Conservation (phyloP, 2,329 filamentous ascomycete genomes). For the Aureobasidium namibiae region DNA sequence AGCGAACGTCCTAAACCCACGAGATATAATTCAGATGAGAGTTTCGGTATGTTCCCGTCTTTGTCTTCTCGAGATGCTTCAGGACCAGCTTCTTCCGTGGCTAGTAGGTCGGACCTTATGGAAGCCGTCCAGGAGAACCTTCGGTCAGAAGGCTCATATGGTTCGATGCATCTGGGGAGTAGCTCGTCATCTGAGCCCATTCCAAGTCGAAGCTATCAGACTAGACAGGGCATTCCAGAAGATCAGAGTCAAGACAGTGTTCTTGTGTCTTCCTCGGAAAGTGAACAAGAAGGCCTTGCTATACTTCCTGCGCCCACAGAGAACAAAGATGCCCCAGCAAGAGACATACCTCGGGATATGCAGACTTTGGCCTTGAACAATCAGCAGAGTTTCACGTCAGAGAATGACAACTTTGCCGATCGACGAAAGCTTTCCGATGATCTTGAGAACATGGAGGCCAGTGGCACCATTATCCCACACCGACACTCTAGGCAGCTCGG, state of each 20-base stretch:
- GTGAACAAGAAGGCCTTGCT: neutral
- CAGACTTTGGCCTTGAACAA: conserved; percentile 32
- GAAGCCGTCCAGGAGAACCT: conserved; percentile 15
- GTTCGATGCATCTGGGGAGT: conserved; percentile 9
- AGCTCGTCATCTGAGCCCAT: conserved; percentile 12
- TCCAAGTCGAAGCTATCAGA: neutral
- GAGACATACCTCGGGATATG: conserved; percentile 29
- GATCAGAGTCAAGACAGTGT: neutral
- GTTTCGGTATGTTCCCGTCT: conserved; percentile 57
- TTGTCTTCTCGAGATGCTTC: conserved; percentile 50
- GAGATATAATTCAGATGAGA: conserved; percentile 50
- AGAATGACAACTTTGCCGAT: conserved; percentile 13
- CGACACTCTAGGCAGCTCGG: conserved; percentile 1
- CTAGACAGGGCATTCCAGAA: neutral
- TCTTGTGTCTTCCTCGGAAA: neutral
- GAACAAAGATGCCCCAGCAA: neutral
- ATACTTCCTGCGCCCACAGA: neutral
- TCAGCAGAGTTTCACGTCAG: conserved; percentile 25
- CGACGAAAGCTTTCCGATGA: conserved; percentile 13
- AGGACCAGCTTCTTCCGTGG: conserved; percentile 41
- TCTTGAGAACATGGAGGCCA: conserved; percentile 31
- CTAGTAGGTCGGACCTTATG: conserved; percentile 21
- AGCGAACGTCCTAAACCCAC: neutral
- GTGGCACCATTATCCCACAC: conserved; percentile 34
- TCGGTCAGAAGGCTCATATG: neutral